These are phyloP conservation scores for Zygotorulaspora danielsina DNA, from an alignment of 805 yeast species.

Conservation along the genomic window DNA sequence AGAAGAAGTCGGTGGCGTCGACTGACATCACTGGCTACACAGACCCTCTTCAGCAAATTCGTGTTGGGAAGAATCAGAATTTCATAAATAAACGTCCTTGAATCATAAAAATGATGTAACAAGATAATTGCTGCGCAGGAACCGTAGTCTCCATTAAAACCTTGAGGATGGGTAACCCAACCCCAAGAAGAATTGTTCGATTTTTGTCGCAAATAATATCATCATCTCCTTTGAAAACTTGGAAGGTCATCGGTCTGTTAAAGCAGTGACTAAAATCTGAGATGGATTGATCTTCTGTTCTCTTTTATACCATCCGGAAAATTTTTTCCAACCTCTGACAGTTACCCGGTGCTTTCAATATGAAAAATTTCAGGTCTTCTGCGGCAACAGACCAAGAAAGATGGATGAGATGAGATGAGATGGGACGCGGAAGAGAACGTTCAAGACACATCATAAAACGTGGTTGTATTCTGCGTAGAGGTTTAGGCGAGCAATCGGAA, in stretches of 20 bases:
- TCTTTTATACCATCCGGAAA: background rate
- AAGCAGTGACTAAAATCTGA: background rate
- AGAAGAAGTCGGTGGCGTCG: background rate
- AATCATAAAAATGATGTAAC: constrained; percentile 36
- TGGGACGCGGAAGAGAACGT: background rate
- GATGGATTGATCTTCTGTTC: too few species aligned
- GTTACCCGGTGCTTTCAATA: constrained; percentile 1
- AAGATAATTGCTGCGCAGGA: constrained; percentile 38
- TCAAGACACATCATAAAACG: background rate
- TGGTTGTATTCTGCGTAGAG: too few species aligned
- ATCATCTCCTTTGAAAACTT: constrained; percentile 38
- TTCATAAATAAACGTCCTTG: constrained; percentile 35
- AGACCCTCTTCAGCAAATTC: background rate
- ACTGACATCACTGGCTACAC: background rate
- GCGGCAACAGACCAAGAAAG: constrained; percentile 9
- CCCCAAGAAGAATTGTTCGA: constrained; percentile 36
- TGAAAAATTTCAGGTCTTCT: constrained; percentile 10
- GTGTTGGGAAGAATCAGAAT: constrained; percentile 36
- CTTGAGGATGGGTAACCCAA: constrained; percentile 17
- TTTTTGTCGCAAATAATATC: constrained; percentile 35
- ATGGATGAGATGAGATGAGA: constrained; percentile 20
- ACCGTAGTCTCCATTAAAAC: constrained; percentile 39
- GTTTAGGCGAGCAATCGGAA: too few species aligned
- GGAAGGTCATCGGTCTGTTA: constrained; percentile 36
- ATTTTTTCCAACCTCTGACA: too few species aligned